Base-by-base conservation (phyloP, 1,284 basidiomycete species). In the Exobasidium cylindrosporum region DNA sequence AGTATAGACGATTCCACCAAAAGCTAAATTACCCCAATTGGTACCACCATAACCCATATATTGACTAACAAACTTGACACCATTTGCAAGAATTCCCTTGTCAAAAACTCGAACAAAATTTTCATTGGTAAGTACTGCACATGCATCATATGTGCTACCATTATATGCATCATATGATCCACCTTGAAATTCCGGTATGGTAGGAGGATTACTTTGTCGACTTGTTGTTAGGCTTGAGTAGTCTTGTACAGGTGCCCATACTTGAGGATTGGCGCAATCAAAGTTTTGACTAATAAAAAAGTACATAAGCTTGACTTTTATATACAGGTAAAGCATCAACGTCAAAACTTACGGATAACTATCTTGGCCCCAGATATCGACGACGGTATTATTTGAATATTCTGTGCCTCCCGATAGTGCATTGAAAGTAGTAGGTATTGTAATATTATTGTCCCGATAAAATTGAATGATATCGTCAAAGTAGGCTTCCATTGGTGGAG, bases 11-110 rank as follows among this genome's bases (percentile, higher is more conserved):
- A 13, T 53, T 61, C 24, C 64, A 43, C 17, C 55, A 40, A 24
- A 49, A 2, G 69, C 65, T 14, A 73, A 54, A 13, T 58, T 60
- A n/a, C 65, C 74, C 64, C 64, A 91, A 77, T 91, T 90, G 60
- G 91, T 92, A 72, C 91, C 90, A 86, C 73, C 45, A 69, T 86
- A 86, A 3, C 86, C 84, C 31, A 88, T 87, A 62, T 92, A 89
- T 17, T 90, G 84, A 3, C 89, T 65, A 14, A 69, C 46, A 13
- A 71, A 54, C 13, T 62, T 71, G 24, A 73, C 65, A 23, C 67
- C 45, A 46, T 74, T 65, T 4, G 68, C 63, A 1, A 65, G 45
- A 17, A 68, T 49, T 1, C 60, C 62, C 30, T 65, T 62, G 24
- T 69, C 66, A 13, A 64, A 68, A 3, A 73, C 67, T 6, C 62